Percentiles rank a stretch among this genome's conserved stretches.
phyloP scores from a whole-genome alignment of 345 rosid species.

The Brassica napus region Da-Ae NC_063449.1:34771501-34772000 shows the following conservation, averaged over 20 bases:
- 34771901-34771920: conserved; percentile 26
- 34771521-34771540: too few relatives aligned
- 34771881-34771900: conserved; percentile 29
- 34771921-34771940: conserved; percentile 39
- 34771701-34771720: too few relatives aligned
- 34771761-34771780: not conserved
- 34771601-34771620: too few relatives aligned
- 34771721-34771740: too few relatives aligned
- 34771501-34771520: not conserved
- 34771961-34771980: conserved; percentile 13
- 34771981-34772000: conserved; percentile 35
- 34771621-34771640: too few relatives aligned
- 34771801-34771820: conserved; percentile 17
- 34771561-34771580: too few relatives aligned
- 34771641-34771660: too few relatives aligned
- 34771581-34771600: too few relatives aligned
- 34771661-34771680: too few relatives aligned
- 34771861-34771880: conserved; percentile 37
- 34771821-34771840: conserved; percentile 36
- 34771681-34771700: too few relatives aligned
- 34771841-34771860: not conserved
- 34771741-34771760: too few relatives aligned
- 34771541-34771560: not conserved
- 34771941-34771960: conserved; percentile 20
- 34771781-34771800: conserved; percentile 38